phyloP scores from a whole-genome alignment of 106 monocot genomes.

The Acorus calamus region DNA sequence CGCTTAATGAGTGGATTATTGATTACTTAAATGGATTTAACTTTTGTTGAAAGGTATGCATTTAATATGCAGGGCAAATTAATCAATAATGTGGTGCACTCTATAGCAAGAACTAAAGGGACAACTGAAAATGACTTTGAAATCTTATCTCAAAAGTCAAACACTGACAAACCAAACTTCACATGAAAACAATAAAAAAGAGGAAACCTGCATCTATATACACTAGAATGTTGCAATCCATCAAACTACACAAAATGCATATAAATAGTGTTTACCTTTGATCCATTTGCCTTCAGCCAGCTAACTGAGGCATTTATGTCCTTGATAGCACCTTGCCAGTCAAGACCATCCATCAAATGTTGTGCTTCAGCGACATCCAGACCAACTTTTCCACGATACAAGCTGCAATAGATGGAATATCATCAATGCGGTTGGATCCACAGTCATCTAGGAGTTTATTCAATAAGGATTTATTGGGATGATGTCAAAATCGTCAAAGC shows the following conservation, averaged over 20 bases:
- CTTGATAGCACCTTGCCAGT: constrained; percentile 86
- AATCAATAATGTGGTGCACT: too few species aligned
- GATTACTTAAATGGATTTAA: too few species aligned
- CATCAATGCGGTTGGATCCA: not conserved
- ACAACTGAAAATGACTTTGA: too few species aligned
- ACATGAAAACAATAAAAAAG: not conserved
- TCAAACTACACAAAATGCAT: not conserved
- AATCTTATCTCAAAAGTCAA: too few species aligned
- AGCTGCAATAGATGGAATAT: constrained; percentile 24
- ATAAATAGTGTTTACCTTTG: constrained; percentile 41
- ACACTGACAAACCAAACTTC: too few species aligned
- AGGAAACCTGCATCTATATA: not conserved
- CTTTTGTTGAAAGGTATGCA: too few species aligned
- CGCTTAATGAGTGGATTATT: too few species aligned
- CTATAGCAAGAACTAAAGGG: too few species aligned
- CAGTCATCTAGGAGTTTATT: not conserved
- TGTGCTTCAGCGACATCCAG: constrained; percentile 89
- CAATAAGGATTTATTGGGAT: not conserved
- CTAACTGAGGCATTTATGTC: constrained; percentile 76
- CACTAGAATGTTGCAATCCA: not conserved
- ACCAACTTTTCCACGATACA: constrained; percentile 91
- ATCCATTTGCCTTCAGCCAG: constrained; percentile 90
- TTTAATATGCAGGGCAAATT: too few species aligned
- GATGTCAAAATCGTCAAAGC: not conserved
- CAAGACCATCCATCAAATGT: constrained; percentile 79